phyloP scores from a whole-genome alignment of 2,329 filamentous ascomycete genomes.

The Colletotrichum tamarilloi region DNA sequence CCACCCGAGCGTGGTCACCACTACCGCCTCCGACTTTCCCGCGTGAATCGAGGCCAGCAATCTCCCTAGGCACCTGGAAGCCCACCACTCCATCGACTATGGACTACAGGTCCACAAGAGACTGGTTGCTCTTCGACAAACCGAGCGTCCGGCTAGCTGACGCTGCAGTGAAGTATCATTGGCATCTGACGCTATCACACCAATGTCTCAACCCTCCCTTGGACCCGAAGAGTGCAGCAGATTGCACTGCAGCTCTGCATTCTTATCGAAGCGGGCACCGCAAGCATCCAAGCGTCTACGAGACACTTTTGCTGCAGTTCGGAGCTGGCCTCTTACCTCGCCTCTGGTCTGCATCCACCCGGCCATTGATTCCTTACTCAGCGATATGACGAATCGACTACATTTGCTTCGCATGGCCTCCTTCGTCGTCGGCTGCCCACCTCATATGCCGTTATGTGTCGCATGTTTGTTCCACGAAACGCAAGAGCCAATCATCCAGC shows the following conservation, averaged over 20 bases:
- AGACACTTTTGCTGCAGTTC: slow-evolving; percentile 28
- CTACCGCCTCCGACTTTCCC: neutral
- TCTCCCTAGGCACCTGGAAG: slow-evolving; percentile 6
- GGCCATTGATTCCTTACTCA: neutral
- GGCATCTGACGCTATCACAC: slow-evolving; percentile 32
- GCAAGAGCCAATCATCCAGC: neutral
- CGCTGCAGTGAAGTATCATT: slow-evolving; percentile 16
- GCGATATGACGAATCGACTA: neutral
- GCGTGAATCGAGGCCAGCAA: slow-evolving; percentile 5
- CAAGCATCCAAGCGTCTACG: slow-evolving; percentile 17
- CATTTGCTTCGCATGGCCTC: neutral
- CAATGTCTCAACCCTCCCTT: slow-evolving; percentile 28
- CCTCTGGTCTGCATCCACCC: neutral
- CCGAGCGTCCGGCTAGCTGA: slow-evolving; percentile 6
- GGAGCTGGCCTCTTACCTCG: neutral
- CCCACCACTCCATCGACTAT: neutral
- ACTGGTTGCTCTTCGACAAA: slow-evolving; percentile 14
- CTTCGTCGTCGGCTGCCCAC: slow-evolving; percentile 10
- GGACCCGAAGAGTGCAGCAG: slow-evolving; percentile 23
- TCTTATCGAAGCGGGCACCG: slow-evolving; percentile 1
- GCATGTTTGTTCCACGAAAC: slow-evolving; percentile 13
- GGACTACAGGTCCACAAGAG: neutral
- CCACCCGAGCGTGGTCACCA: neutral
- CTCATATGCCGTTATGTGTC: slow-evolving; percentile 18
- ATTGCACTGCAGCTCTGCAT: slow-evolving; percentile 3